Percentiles rank a stretch among this genome's conserved stretches.
Conservation (phyloP, 176 grass and related monocot genomes). For the Elaeis guineensis region DNA sequence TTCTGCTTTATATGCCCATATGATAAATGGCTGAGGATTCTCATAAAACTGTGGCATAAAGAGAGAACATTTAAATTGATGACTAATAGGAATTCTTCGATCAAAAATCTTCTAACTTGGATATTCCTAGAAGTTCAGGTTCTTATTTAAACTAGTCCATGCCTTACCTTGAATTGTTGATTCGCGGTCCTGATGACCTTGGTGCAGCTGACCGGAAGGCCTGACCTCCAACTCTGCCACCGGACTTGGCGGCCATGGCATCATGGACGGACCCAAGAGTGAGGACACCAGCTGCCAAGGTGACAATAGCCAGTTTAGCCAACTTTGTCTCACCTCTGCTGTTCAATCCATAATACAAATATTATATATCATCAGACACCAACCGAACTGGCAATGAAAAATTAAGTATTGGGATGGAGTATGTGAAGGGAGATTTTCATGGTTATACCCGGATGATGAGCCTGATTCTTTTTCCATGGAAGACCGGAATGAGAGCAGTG, state of each 20-base stretch:
- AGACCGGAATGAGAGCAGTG: constrained; percentile 43
- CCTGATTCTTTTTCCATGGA: constrained; percentile 24
- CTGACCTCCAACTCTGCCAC: constrained; percentile 85
- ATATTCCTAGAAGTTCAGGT: too few species aligned
- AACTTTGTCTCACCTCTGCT: constrained; percentile 31
- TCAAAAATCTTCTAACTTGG: too few species aligned
- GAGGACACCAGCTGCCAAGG: constrained; percentile 64
- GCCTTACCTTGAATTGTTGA: constrained; percentile 82
- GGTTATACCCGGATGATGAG: constrained; percentile 15
- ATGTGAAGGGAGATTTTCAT: too few species aligned
- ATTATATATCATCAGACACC: too few species aligned
- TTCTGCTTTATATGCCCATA: too few species aligned
- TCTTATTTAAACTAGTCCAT: neutral
- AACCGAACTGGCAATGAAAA: too few species aligned
- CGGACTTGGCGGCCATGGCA: constrained; percentile 80
- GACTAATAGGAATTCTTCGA: too few species aligned
- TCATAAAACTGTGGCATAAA: too few species aligned
- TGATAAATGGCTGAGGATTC: too few species aligned
- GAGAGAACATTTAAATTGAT: too few species aligned
- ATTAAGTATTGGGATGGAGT: too few species aligned
- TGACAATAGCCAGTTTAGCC: constrained; percentile 56
- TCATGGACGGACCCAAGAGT: constrained; percentile 47
- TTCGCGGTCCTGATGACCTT: constrained; percentile 64
- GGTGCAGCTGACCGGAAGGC: constrained; percentile 77
- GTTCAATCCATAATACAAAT: constrained; percentile 1